phyloP scores from a whole-genome alignment of 139 green algal species.

The Astrephomene gubernaculifera region DNA sequence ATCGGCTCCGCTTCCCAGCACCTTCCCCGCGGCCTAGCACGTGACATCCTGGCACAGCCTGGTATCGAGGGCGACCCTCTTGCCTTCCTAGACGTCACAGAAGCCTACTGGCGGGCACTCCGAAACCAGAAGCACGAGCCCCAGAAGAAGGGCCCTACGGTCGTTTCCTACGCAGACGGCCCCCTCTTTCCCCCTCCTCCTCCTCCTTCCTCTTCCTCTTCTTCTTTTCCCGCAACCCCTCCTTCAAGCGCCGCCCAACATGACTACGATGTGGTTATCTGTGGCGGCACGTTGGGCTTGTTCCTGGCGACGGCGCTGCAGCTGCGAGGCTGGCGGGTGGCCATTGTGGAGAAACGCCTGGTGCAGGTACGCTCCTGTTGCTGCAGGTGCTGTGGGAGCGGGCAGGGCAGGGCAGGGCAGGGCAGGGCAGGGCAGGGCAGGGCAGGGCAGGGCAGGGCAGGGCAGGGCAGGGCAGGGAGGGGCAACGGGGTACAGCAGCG shows the following conservation, averaged over 20 bases:
- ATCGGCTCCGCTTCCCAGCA: no score
- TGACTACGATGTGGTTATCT: conserved; percentile 86
- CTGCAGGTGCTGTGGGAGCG: background rate
- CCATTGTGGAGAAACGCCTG: conserved; percentile 71
- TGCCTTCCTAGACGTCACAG: conserved; percentile 58
- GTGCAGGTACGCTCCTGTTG: conserved; percentile 46
- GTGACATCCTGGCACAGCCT: conserved; percentile 25
- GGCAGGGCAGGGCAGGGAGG: no score
- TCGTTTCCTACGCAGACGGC: conserved; percentile 32
- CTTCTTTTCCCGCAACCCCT: background rate
- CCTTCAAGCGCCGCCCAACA: background rate
- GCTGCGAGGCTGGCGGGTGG: conserved; percentile 60
- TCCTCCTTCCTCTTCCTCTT: background rate
- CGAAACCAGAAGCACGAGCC: conserved; percentile 58
- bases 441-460: no score
- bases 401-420: background rate
- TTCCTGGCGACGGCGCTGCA: conserved; percentile 85
- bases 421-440: no score
- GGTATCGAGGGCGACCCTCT: conserved; percentile 51
- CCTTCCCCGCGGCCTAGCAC: conserved; percentile 17
- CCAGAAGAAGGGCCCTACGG: conserved; percentile 55
- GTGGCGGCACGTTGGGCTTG: conserved; percentile 90
- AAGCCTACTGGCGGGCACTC: conserved; percentile 63
- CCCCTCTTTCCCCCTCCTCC: background rate
- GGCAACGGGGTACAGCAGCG: no score